A percentile compares a stretch with the other conserved stretches of the same genome.
phyloP scores from a whole-genome alignment of 1,284 basidiomycete genomes.

The Fomitopsis schrenkii region DNA sequence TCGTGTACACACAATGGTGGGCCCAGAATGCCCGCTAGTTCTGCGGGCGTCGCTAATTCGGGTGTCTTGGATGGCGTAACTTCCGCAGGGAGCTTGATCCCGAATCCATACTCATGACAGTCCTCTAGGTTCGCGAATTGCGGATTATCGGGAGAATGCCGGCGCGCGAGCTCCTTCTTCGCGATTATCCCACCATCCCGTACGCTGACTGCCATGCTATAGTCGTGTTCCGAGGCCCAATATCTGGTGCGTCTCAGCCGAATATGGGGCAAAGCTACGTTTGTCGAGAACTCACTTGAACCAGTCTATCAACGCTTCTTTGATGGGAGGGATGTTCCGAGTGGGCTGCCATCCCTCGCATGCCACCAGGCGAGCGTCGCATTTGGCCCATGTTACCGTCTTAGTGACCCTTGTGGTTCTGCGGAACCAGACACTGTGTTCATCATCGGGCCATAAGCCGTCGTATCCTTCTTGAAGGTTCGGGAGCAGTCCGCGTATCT shows the following conservation, averaged over 20 bases:
- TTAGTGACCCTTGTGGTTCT: slow-evolving; percentile 13
- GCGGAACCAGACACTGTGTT: slow-evolving; percentile 35
- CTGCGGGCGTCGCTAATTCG: neutral
- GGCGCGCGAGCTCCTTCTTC: neutral
- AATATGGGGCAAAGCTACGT: neutral
- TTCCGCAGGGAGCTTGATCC: neutral
- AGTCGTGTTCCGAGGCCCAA: slow-evolving; percentile 29
- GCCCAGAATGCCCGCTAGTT: neutral
- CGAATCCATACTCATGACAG: neutral
- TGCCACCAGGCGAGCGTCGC: slow-evolving; percentile 40
- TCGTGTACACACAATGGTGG: slow-evolving; percentile 3
- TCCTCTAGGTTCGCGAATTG: neutral
- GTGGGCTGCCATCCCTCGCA: slow-evolving; percentile 21
- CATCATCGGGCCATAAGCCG: slow-evolving; percentile 12
- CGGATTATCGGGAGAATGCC: neutral
- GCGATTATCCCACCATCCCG: slow-evolving; percentile 31
- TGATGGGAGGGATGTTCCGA: slow-evolving; percentile 16
- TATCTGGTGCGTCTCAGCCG: neutral
- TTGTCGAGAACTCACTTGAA: slow-evolving; percentile 33
- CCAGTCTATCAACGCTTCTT: slow-evolving; percentile 36
- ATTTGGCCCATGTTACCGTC: slow-evolving; percentile 16
- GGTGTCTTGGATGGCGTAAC: neutral
- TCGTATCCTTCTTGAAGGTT: slow-evolving; percentile 43
- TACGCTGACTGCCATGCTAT: slow-evolving; percentile 32
- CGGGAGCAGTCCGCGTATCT: slow-evolving; percentile 39